A percentile compares a stretch with the other conserved stretches of the same genome.
These are phyloP conservation scores for Dactylorhiza incarnata DNA, from an alignment of 106 monocot species.

Conservation along the genomic window DNA sequence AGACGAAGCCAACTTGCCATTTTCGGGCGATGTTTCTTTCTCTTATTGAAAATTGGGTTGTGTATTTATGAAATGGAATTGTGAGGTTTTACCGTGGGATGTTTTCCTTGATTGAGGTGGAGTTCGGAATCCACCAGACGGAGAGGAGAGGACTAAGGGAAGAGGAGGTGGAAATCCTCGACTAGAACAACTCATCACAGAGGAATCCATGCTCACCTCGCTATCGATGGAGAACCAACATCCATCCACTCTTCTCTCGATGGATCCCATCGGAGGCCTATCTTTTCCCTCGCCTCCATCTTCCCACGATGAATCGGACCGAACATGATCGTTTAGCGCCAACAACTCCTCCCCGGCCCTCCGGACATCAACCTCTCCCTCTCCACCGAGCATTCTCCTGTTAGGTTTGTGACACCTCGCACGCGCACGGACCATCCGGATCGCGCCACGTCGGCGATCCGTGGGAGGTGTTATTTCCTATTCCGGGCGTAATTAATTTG, in stretches of 20 bases:
- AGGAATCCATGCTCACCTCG: conserved; percentile 30
- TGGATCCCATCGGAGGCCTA: conserved; percentile 24
- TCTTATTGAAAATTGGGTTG: neutral
- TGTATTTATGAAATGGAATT: conserved; percentile 44
- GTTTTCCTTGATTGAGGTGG: conserved; percentile 49
- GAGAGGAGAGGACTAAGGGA: conserved; percentile 22
- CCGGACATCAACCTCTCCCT: conserved; percentile 59
- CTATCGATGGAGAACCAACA: conserved; percentile 50
- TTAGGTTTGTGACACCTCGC: too few species aligned
- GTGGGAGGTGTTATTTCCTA: too few species aligned
- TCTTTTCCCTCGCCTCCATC: neutral
- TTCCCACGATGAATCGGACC: conserved; percentile 30
- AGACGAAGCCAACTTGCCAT: too few species aligned
- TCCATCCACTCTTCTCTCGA: conserved; percentile 37
- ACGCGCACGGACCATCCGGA: too few species aligned
- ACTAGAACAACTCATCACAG: neutral
- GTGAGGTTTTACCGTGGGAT: conserved; percentile 46
- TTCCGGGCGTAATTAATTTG: too few species aligned
- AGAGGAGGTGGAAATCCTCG: conserved; percentile 15
- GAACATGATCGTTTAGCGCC: conserved; percentile 21
- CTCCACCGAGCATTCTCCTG: conserved; percentile 28
- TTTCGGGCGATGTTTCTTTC: too few species aligned
- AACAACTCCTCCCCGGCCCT: conserved; percentile 14
- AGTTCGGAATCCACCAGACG: conserved; percentile 30
- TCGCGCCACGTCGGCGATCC: too few species aligned